Evolutionary conservation across 1,284 basidiomycete genomes (phyloP), one percentile per base, ranked within the genome.

Genomic region (Phaffia rhodozyma): DNA sequence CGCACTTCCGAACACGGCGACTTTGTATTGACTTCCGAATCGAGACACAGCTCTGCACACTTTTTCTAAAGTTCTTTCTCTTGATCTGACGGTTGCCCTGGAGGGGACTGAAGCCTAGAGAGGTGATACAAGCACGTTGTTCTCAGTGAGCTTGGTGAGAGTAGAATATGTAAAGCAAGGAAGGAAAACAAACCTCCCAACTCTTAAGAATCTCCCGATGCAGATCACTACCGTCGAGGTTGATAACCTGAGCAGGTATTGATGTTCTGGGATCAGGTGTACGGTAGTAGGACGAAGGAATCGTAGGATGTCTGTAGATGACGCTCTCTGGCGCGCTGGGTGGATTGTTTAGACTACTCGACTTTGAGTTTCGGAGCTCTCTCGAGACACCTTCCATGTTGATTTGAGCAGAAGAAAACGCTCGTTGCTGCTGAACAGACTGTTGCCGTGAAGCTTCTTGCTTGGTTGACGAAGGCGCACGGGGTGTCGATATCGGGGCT

Each of bases 1-100:
- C 16, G 58, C 63, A 18, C 43, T 51, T 18, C 63, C 63, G 29
- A 65, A 65, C 49, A 60, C 49, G 16, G 57, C 63, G 25, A 65
- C 29, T 29, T 55, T 18, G 30, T 55, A 59, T 29, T 54, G 53
- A 32, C 29, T 32, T 18, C 25, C 47, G 25, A 52, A 65, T 18
- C 30, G 30, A 20, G 62, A 34, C 11, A 59, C 57, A 18, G 57
- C 62, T 25, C 48, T 27, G 1, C 56, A 55, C 25, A 63, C 55
- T 29, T 50, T 51, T 18, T 62, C 55, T 25, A 62, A 32, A 3
- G 55, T 50, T 16, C 25, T 29, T 23, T 58, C 43, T 16, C 61
- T 55, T 25, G 61, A 55, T 5, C 30, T 49, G 25, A 51, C 38
- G 3, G 58, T 59, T 16, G 58, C 48, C 13, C 27, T n/a, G 43